Conservation (phyloP, 352 stramenopile genomes). For the Globisporangium takayamanum region DNA sequence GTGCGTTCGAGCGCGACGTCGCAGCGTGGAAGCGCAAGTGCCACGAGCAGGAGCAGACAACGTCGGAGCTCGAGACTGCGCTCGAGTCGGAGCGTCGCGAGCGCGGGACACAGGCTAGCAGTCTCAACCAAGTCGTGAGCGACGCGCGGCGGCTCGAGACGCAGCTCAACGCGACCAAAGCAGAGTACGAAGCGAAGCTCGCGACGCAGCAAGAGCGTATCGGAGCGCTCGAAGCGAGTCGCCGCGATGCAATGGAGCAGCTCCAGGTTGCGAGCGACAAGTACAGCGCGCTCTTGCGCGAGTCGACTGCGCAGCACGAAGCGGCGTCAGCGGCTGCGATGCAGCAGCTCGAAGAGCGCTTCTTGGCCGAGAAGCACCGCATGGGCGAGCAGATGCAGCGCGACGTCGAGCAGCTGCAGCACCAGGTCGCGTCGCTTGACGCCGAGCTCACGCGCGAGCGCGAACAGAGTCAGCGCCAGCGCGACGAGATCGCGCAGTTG, state of each 20-base stretch:
- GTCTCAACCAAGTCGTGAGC: conserved; percentile 30
- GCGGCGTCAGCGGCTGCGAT: conserved; percentile 33
- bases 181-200: conserved; percentile 50
- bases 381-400: conserved; percentile 31
- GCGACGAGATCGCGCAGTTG: conserved; percentile 41
- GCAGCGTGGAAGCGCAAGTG: conserved; percentile 30
- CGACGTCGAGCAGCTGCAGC: conserved; percentile 27
- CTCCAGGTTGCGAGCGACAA: conserved; percentile 31
- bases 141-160: conserved; percentile 41
- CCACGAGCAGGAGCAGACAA: conserved; percentile 26
- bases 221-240: conserved; percentile 30
- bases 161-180: conserved; percentile 27
- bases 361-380: conserved; percentile 39
- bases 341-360: conserved; percentile 42
- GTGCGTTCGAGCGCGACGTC: conserved; percentile 28
- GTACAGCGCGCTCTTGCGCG: conserved; percentile 20
- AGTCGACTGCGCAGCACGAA: conserved; percentile 31
- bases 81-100: conserved; percentile 15
- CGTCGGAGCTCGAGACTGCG: conserved; percentile 26
- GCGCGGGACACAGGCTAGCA: conserved; percentile 21
- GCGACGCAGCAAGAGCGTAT: conserved; percentile 34
- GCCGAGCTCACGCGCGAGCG: conserved; percentile 40
- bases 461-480: conserved; percentile 44
- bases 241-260: conserved; percentile 25
- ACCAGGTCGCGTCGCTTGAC: conserved; percentile 36